A percentile compares a stretch with the other conserved stretches of the same genome.
Conservation (phyloP, 805 yeast species). For the Barnettozyma sucrosica region DNA sequence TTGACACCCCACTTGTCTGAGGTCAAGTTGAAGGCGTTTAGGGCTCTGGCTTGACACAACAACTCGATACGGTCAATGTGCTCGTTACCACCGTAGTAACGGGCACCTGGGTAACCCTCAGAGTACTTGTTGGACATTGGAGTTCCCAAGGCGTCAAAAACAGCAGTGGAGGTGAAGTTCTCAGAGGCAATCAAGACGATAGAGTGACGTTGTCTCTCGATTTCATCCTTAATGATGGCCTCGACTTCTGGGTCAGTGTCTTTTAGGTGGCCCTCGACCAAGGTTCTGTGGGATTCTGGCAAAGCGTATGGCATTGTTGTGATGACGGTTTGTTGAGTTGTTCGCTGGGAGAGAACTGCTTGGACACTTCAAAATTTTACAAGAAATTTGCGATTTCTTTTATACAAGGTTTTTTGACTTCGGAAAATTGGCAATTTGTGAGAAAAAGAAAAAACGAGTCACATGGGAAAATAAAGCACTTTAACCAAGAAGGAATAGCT, state of each 20-base stretch:
- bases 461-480: background rate
- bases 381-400: background rate
- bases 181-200: constrained; percentile 92
- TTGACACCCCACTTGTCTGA: constrained; percentile 94
- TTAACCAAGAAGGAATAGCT: too few relatives aligned
- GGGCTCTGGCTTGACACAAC: constrained; percentile 86
- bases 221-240: constrained; percentile 69
- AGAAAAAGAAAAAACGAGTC: background rate
- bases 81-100: constrained; percentile 98
- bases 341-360: background rate
- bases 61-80: constrained; percentile 87
- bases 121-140: constrained; percentile 98
- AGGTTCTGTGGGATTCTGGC: constrained; percentile 56
- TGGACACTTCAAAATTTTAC: background rate
- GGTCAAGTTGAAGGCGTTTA: constrained; percentile 71
- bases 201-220: constrained; percentile 83
- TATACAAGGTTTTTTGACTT: background rate
- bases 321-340: background rate
- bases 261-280: constrained; percentile 52
- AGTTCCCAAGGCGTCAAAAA: constrained; percentile 89
- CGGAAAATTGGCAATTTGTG: constrained; percentile 1
- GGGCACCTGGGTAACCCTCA: constrained; percentile 96
- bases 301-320: constrained; percentile 52
- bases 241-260: constrained; percentile 84
- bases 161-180: constrained; percentile 92